Percentiles rank a stretch among this genome's conserved stretches.
These are phyloP conservation scores for Scutellaria galericulata DNA, from an alignment of 257 asterid species.

Conservation along the genomic window DNA sequence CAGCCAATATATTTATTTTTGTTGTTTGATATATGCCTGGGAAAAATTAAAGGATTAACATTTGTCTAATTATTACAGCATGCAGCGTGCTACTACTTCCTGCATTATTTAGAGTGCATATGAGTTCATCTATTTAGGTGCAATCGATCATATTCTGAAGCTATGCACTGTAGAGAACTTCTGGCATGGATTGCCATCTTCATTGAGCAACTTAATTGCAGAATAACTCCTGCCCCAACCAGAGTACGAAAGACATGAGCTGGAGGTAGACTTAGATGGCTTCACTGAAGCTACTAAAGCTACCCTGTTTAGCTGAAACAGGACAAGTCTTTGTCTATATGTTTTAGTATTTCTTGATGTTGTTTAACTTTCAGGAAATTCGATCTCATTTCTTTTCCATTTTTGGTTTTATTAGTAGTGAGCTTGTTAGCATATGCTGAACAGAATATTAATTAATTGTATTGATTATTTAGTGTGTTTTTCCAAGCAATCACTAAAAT, in stretches of 20 bases:
- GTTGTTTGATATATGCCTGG: background rate
- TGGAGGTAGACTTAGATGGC: too few species aligned
- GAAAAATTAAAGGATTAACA: background rate
- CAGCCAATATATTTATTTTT: too few species aligned
- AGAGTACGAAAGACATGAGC: too few species aligned
- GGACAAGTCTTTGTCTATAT: too few species aligned
- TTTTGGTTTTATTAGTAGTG: too few species aligned
- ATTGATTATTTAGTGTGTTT: too few species aligned
- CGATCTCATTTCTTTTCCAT: too few species aligned
- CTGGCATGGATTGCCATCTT: conserved; percentile 36
- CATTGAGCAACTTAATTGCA: conserved; percentile 55
- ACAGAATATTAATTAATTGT: too few species aligned
- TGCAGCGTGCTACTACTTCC: background rate
- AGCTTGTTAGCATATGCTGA: too few species aligned
- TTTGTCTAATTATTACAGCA: background rate
- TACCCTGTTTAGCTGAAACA: background rate
- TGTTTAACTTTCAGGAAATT: background rate
- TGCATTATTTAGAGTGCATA: background rate
- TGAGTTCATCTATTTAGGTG: conserved; percentile 19
- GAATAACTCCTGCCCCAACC: conserved; percentile 59
- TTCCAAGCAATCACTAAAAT: too few species aligned
- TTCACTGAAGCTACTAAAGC: background rate
- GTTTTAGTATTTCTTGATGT: too few species aligned
- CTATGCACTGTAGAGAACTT: conserved; percentile 48
- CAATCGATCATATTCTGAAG: conserved; percentile 45